Evolutionary conservation across 768 basidiomycete genomes (phyloP).

Genomic region (Pleurotus citrinopileatus): DNA sequence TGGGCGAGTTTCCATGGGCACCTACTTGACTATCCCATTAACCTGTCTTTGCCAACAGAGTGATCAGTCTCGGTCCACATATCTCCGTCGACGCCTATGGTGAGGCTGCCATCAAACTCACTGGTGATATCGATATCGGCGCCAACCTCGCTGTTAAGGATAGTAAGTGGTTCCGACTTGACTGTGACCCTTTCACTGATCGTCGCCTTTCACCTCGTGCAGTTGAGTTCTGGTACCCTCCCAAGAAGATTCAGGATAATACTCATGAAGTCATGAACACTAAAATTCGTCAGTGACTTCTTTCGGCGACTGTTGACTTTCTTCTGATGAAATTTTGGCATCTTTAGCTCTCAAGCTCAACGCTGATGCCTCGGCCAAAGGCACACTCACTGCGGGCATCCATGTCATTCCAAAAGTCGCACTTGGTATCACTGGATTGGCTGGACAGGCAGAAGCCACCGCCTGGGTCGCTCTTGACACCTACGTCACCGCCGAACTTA

Average conservation of each 20-base stretch:
- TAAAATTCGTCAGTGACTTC: neutral
- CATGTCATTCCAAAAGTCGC: constrained; percentile 7
- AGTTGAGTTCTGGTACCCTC: constrained; percentile 9
- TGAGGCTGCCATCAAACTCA: neutral
- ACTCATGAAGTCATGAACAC: neutral
- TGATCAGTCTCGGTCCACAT: neutral
- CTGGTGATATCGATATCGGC: constrained; percentile 4
- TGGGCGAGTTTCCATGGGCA: neutral
- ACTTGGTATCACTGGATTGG: neutral
- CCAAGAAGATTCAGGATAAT: neutral
- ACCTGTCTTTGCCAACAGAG: neutral
- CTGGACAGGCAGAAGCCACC: neutral
- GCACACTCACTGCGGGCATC: neutral
- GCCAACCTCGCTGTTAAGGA: constrained; percentile 1
- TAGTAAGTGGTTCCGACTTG: neutral
- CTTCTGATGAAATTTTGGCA: neutral
- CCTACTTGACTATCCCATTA: neutral
- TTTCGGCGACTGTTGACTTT: neutral
- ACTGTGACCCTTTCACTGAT: neutral
- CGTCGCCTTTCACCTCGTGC: neutral
- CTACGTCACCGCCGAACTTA: constrained; percentile 4
- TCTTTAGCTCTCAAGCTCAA: constrained; percentile 3
- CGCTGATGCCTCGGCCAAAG: constrained; percentile 4
- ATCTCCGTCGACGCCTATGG: neutral
- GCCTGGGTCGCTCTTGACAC: constrained; percentile 3